Conservation (phyloP, 805 yeast genomes). For the Starmerella lactis-condensi region DNA sequence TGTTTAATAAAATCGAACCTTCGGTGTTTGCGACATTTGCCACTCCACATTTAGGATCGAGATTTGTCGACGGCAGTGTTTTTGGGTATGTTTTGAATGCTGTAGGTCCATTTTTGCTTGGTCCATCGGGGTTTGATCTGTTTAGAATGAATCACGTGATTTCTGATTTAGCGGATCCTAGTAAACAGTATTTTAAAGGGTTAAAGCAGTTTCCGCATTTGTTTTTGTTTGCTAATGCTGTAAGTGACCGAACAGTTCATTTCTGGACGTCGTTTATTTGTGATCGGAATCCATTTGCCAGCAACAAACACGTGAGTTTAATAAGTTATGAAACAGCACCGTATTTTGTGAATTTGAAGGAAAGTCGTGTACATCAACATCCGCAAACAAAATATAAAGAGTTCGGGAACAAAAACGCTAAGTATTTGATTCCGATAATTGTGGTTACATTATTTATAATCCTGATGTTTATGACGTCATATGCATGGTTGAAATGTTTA, state of each 20-base stretch:
- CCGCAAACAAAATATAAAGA: no score
- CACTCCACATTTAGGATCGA: conserved; percentile 45
- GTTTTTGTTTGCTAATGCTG: conserved; percentile 50
- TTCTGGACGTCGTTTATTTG: conserved; percentile 71
- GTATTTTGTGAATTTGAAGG: conserved; percentile 15
- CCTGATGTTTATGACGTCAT: no score
- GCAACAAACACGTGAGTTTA: conserved; percentile 30
- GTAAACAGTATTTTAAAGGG: conserved; percentile 33
- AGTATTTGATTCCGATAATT: no score
- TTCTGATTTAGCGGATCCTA: conserved; percentile 35
- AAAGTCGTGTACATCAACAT: no score
- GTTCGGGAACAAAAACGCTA: no score
- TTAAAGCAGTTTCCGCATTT: conserved; percentile 39
- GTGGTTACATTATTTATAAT: no score
- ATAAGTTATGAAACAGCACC: conserved; percentile 18
- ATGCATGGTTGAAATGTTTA: no score
- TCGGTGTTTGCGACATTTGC: conserved; percentile 50
- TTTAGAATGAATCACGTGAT: conserved; percentile 36
- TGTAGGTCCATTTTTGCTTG: conserved; percentile 36
- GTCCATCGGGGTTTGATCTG: conserved; percentile 58
- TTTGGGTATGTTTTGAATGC: conserved; percentile 28
- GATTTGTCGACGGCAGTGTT: conserved; percentile 28
- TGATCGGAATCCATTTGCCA: conserved; percentile 52
- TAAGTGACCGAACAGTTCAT: conserved; percentile 72
- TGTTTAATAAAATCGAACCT: conserved; percentile 44